Conservation (phyloP, 371 early-diverging fungal species). For the Umbelopsis sp. region DNA sequence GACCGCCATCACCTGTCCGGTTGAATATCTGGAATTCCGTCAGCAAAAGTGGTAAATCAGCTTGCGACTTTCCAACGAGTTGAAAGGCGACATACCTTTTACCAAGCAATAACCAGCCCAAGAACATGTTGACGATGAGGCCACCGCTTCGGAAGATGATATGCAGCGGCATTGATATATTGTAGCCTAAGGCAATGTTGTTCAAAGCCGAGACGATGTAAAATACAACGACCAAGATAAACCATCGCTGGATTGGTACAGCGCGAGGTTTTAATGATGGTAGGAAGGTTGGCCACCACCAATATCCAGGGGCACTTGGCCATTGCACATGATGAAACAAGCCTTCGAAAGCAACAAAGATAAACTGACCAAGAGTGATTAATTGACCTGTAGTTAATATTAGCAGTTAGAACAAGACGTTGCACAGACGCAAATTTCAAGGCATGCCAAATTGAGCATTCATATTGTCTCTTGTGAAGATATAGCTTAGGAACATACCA, state of each 20-base stretch:
- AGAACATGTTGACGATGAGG: conserved; percentile 82
- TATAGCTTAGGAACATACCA: conserved; percentile 47
- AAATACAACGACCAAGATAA: conserved; percentile 77
- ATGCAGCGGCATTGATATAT: conserved; percentile 85
- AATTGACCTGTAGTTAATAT: conserved; percentile 56
- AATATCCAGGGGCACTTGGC: conserved; percentile 27
- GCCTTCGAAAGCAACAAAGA: conserved; percentile 77
- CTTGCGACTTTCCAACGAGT: background rate
- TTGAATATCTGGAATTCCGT: conserved; percentile 24
- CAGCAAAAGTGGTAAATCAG: background rate
- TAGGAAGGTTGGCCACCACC: conserved; percentile 30
- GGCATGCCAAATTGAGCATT: background rate
- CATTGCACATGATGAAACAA: conserved; percentile 65
- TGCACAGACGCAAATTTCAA: background rate
- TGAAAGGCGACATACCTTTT: conserved; percentile 56
- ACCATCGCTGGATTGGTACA: conserved; percentile 78
- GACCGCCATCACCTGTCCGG: conserved; percentile 59
- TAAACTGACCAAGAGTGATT: conserved; percentile 87
- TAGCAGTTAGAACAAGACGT: conserved; percentile 4
- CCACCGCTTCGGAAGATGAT: conserved; percentile 89
- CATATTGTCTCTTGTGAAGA: background rate
- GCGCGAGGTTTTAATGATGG: conserved; percentile 63
- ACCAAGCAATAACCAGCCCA: conserved; percentile 72
- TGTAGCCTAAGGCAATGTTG: conserved; percentile 80
- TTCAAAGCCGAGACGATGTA: conserved; percentile 81